A percentile compares a stretch with the other conserved stretches of the same genome.
These are phyloP conservation scores for Dictyostelium citrinum DNA, from an alignment of 78 protist genomes.

Conservation along the genomic window DNA sequence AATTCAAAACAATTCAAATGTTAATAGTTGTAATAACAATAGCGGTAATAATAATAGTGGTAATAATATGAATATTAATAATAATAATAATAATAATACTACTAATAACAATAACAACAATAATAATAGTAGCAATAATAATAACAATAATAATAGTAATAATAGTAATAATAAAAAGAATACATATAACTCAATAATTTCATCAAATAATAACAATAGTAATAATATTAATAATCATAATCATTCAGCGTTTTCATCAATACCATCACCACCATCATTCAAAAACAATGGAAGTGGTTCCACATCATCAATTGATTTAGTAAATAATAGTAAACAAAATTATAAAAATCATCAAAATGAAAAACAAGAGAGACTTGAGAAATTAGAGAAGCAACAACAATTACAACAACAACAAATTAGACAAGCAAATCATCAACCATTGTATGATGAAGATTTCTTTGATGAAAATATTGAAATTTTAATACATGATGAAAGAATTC, in stretches of 20 bases:
- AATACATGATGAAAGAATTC: constrained; percentile 57
- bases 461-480: constrained; percentile 34
- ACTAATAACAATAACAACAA: background rate
- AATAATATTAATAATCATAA: background rate
- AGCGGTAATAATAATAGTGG: background rate
- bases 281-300: background rate
- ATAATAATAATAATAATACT: background rate
- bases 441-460: constrained; percentile 20
- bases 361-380: background rate
- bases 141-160: background rate
- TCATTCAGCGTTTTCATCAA: background rate
- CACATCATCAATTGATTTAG: background rate
- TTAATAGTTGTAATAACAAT: background rate
- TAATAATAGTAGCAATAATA: background rate
- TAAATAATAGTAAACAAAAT: background rate
- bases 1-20: background rate
- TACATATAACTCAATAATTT: background rate
- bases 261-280: background rate
- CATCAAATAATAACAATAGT: background rate
- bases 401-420: background rate
- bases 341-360: background rate
- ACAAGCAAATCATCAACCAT: background rate
- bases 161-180: background rate
- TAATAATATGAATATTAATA: background rate
- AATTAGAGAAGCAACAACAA: background rate